Evolutionary conservation across 257 asterid species (phyloP), one percentile per base, ranked within the genome.

Genomic region (Mentha longifolia): DNA sequence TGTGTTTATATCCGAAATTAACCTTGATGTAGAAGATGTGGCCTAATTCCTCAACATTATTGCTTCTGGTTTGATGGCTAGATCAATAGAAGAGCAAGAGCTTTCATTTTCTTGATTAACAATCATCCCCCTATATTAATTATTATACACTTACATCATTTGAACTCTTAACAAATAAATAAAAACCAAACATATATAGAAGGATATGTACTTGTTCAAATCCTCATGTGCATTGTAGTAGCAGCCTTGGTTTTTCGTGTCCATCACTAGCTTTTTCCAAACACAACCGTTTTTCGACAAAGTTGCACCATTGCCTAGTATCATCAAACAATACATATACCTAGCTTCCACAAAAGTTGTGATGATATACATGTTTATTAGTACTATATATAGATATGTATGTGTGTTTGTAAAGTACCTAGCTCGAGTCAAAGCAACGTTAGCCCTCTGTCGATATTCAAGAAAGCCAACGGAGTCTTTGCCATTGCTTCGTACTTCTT

Each of bases 361-460:
- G 41, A 3, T 3, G 6, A 6, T 6, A 39, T 1, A 7, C 2
- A 31, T 3, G 35, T 39, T 39, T 2, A 5, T 31, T 2, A 3
- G 4, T 2, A 31, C 4, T 31, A 31, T 31, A 2, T 31, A 31
- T 31, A 31, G 35, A 31, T 3, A 31, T 31, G 35, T 31, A 5
- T 31, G 4, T 5, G 4, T 31, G 35, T 31, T 3, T 31, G 35
- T 31, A 5, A 2, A 5, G 4, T 83, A 90, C 97, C 92, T 86
- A 10, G 95, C 95, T 55, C 97, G 79, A 61, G 96, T 90, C 22
- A 90, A 73, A 65, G 95, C 88, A 43, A 88, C 95, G 66, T 88
- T 88, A 25, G 82, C 68, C 71, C 97, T 78, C 54, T 82, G 91
- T 51, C 62, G 65, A 65, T 84, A 83, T 17, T 85, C 81, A 55